A percentile compares a stretch with the other conserved stretches of the same genome.
Evolutionary conservation across 257 asterid genomes (phyloP).

Genomic region (Capsicum baccatum): DNA sequence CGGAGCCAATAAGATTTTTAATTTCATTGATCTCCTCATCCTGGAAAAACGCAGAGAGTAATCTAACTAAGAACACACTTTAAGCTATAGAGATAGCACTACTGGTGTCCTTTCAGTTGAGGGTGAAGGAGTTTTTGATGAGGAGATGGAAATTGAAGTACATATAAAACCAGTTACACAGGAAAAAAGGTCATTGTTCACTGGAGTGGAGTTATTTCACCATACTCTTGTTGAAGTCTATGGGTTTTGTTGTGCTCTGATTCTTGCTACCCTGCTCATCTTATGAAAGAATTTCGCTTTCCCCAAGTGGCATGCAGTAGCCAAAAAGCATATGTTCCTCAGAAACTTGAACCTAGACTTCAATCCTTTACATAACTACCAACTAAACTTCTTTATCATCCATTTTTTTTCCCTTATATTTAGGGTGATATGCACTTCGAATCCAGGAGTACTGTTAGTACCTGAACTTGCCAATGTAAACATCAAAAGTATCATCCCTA

Average conservation of each 20-base stretch:
- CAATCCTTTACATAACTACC: background rate
- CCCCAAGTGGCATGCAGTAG: background rate
- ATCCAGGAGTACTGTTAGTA: background rate
- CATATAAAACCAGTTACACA: background rate
- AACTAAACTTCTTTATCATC: background rate
- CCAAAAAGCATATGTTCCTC: background rate
- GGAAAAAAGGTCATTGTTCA: background rate
- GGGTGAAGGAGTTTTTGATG: background rate
- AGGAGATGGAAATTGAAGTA: background rate
- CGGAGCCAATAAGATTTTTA: slow-evolving; percentile 45
- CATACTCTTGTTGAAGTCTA: background rate
- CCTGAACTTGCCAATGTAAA: background rate
- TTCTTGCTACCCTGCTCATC: background rate
- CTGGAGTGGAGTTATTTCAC: background rate
- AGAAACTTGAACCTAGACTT: background rate
- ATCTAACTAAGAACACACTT: background rate
- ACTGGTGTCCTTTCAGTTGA: background rate
- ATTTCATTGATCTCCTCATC: slow-evolving; percentile 49
- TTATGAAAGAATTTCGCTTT: background rate
- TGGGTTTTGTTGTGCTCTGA: background rate
- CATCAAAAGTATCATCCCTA: background rate
- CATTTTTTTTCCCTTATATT: background rate
- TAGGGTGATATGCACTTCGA: background rate
- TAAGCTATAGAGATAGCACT: background rate
- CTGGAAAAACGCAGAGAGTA: slow-evolving; percentile 38